A percentile compares a stretch with the other conserved stretches of the same genome.
These are phyloP conservation scores for Beverwykella pulmonaria DNA, from an alignment of 495 filamentous ascomycete genomes.

Conservation along the genomic window DNA sequence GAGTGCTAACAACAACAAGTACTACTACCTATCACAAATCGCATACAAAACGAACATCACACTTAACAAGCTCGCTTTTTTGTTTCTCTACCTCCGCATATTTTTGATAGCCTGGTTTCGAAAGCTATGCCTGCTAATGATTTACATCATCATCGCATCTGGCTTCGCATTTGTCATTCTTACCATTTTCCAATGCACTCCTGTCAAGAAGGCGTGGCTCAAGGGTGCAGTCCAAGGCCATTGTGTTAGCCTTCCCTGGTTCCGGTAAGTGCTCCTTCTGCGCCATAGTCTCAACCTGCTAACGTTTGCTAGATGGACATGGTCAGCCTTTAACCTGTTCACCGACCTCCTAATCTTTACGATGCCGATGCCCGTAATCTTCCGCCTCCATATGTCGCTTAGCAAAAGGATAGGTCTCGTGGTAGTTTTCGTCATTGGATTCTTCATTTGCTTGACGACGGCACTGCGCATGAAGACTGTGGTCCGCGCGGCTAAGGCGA, in stretches of 20 bases:
- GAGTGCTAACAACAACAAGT: neutral
- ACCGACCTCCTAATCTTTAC: constrained; percentile 24
- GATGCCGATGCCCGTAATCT: constrained; percentile 21
- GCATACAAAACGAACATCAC: constrained; percentile 24
- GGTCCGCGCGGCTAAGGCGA: constrained; percentile 2
- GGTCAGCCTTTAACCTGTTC: constrained; percentile 24
- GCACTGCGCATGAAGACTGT: constrained; percentile 28
- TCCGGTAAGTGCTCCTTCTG: constrained; percentile 2
- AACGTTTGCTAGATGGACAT: constrained; percentile 10
- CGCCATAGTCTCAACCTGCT: neutral
- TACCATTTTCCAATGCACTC: constrained; percentile 19
- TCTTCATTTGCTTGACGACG: constrained; percentile 22
- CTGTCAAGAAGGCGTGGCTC: constrained; percentile 11
- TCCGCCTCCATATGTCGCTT: constrained; percentile 9
- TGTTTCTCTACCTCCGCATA: constrained; percentile 27
- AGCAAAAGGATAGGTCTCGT: constrained; percentile 13
- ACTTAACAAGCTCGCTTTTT: constrained; percentile 32
- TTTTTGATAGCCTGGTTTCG: constrained; percentile 6
- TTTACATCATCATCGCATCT: neutral
- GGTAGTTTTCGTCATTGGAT: constrained; percentile 16
- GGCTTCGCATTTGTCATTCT: constrained; percentile 13
- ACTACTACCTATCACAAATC: constrained; percentile 26
- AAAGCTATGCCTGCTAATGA: constrained; percentile 10
- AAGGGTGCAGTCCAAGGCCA: constrained; percentile 12
- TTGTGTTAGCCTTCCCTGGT: constrained; percentile 23